A percentile compares a stretch with the other conserved stretches of the same genome.
Evolutionary conservation across 148 eudicot genomes (phyloP).

Genomic region (Rhododendron simsii): DNA sequence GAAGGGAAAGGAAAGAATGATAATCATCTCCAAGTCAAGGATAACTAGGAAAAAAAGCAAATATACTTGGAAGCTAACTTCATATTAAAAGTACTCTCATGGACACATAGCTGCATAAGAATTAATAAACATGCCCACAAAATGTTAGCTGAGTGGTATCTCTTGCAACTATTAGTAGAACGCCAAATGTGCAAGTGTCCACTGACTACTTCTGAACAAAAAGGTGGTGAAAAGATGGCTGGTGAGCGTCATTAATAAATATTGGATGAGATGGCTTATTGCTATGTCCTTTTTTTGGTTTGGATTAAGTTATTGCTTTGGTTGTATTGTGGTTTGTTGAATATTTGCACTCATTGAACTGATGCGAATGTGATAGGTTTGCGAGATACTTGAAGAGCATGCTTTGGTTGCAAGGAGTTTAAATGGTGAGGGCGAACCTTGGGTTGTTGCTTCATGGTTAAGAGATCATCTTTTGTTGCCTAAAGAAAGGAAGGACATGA

Average conservation of each 20-base stretch:
- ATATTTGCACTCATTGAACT: background rate
- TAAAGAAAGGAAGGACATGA: slow-evolving; percentile 71
- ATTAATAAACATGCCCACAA: background rate
- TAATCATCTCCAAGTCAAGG: background rate
- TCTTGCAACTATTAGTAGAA: background rate
- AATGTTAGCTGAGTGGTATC: background rate
- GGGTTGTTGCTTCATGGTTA: slow-evolving; percentile 95
- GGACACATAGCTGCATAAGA: no score
- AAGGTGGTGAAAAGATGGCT: background rate
- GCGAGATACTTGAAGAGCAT: slow-evolving; percentile 87
- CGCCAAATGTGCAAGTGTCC: background rate
- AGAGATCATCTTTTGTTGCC: slow-evolving; percentile 92
- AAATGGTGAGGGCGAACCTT: slow-evolving; percentile 57
- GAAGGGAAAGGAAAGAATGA: background rate
- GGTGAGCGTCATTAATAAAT: background rate
- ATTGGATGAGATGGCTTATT: background rate
- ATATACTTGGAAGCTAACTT: background rate
- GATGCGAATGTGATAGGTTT: slow-evolving; percentile 50
- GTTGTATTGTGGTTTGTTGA: background rate
- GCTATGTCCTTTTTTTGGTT: background rate
- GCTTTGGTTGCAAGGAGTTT: slow-evolving; percentile 52
- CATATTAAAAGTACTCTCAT: background rate
- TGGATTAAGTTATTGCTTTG: background rate
- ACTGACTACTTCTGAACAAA: background rate
- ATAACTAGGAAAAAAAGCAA: background rate